Evolutionary conservation across 345 rosid genomes (phyloP), one percentile per base, ranked within the genome.

Genomic region (Psidium friedrichsthalianum): DNA sequence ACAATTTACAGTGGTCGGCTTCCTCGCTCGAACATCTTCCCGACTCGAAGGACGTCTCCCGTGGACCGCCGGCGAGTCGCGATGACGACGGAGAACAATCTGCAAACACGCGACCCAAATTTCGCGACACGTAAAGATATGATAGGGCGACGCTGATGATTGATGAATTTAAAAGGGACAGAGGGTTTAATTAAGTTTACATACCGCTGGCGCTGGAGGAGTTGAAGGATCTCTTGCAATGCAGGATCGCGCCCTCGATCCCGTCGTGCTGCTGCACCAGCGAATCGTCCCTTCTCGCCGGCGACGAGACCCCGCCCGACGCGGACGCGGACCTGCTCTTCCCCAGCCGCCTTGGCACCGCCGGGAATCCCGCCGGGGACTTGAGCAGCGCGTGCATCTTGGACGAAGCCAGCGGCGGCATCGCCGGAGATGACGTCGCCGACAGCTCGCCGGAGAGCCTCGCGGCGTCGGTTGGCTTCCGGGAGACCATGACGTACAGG

Each of bases 211-310:
- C 87, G 83, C 87, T 82, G 51, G 83, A 85, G 42, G 94, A 90
- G 32, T 91, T 92, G 86, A 94, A 94, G 29, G 99, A 98, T 83
- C 90, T 92, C 92, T 98, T 98, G 95, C 99, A 98, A 83, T 98
- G 99, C 32, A 94, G 93, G 84, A 98, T 98, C 57, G 99, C 99
- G 82, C 99, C 90, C 83, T 98, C 96, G 86, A 98, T 98, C 87
- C 98, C 98, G 88, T 98, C 99, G 82, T 98, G 91, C 83, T 96
- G 99, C 69, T 93, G 93, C 82, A 93, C 74, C 85, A 98, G 88
- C 58, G 99, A 95, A 87, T 98, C 98, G 9, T 98, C 99, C 87
- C 96, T 94, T 89, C 89, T 94, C 58, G 83, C 93, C 85, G 98
- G 96, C 58, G 95, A 92, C 85, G 90, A 44, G 29, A 47, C 86